Evolutionary conservation across 208 protist species (phyloP).

Genomic region (Acanthamoeba royreba): DNA sequence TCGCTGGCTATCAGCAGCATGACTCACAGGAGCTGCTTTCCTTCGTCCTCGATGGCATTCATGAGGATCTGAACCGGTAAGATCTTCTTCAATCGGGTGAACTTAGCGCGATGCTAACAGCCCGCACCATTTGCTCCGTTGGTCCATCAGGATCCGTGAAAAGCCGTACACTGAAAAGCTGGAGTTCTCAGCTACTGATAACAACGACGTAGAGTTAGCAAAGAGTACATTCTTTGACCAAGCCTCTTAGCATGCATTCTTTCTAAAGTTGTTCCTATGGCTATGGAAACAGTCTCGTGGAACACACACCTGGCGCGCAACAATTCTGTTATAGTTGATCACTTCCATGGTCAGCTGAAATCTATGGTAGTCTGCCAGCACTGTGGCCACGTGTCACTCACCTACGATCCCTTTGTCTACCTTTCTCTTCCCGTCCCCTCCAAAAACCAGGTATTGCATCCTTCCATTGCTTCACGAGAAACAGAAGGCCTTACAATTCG

Average conservation of each 20-base stretch:
- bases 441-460: background rate
- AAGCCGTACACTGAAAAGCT: background rate
- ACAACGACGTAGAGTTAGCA: background rate
- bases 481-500: background rate
- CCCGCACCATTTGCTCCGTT: background rate
- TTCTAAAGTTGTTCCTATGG: background rate
- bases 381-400: constrained; percentile 60
- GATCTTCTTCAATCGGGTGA: background rate
- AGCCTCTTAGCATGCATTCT: background rate
- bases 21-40: constrained; percentile 66
- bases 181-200: background rate
- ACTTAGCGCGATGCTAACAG: background rate
- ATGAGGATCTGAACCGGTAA: constrained; percentile 70
- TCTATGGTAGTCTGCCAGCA: constrained; percentile 61
- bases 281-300: constrained; percentile 73
- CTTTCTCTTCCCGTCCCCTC: constrained; percentile 71
- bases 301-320: constrained; percentile 83
- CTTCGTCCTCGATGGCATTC: constrained; percentile 60
- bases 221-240: background rate
- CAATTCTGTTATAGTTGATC: constrained; percentile 81
- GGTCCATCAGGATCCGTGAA: background rate
- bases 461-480: background rate
- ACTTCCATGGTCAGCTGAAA: constrained; percentile 63
- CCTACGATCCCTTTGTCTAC: constrained; percentile 85
- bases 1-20: constrained; percentile 68